Percentiles rank a stretch among this genome's conserved stretches.
These are phyloP conservation scores for Melaleuca quinquenervia DNA, from an alignment of 345 rosid species.

Conservation along the genomic window DNA sequence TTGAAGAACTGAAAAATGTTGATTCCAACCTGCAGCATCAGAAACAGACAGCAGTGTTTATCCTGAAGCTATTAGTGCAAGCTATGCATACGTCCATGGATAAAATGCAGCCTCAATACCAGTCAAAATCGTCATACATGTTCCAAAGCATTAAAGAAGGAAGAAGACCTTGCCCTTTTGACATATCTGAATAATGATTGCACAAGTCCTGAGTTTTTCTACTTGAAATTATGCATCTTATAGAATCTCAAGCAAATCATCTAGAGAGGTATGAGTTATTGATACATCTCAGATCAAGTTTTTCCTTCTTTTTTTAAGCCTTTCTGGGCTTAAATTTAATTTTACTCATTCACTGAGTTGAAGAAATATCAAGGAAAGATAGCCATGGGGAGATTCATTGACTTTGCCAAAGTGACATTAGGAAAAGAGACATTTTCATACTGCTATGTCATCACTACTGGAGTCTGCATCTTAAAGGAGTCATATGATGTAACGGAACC, in stretches of 20 bases:
- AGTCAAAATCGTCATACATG: not conserved
- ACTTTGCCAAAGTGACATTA: not conserved
- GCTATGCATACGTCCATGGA: not conserved
- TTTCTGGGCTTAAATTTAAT: not conserved
- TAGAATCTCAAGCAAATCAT: not conserved
- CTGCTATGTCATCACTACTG: not conserved
- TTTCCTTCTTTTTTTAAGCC: not conserved
- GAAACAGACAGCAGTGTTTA: not conserved
- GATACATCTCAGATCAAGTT: not conserved
- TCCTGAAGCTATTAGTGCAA: not conserved
- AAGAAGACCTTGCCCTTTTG: not conserved
- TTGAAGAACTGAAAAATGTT: constrained; percentile 37
- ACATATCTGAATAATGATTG: not conserved
- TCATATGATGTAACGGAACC: not conserved
- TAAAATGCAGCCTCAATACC: not conserved
- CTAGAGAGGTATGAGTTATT: not conserved
- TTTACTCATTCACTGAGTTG: not conserved
- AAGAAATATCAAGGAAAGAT: not conserved
- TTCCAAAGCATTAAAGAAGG: not conserved
- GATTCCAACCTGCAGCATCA: constrained; percentile 35
- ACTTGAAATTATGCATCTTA: not conserved
- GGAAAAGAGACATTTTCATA: not conserved
- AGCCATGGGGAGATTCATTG: not conserved
- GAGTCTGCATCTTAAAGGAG: not conserved
- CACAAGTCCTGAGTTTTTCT: not conserved